phyloP scores from a whole-genome alignment of 2,329 filamentous ascomycete species.

The Monosporascus ibericus region DNA sequence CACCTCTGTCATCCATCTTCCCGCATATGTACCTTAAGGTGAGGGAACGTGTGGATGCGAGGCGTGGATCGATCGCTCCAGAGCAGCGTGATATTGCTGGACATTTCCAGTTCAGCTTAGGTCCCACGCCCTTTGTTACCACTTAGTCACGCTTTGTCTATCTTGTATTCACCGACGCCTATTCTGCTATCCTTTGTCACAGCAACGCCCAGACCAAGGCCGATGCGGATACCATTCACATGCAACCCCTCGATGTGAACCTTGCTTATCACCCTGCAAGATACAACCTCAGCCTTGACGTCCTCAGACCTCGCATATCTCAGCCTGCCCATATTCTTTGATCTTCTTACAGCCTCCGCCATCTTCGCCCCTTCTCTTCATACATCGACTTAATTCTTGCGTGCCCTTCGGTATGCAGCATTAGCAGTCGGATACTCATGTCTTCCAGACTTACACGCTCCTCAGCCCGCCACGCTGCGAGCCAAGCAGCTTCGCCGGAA shows the following conservation, averaged over 20 bases:
- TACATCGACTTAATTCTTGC: slow-evolving; percentile 6
- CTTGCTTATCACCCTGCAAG: not conserved
- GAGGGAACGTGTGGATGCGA: not conserved
- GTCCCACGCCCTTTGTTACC: not conserved
- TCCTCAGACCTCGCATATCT: not conserved
- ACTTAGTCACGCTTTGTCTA: not conserved
- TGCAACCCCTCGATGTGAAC: not conserved
- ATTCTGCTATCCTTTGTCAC: not conserved
- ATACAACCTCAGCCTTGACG: not conserved
- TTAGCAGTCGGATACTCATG: slow-evolving; percentile 61
- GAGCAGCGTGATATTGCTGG: not conserved
- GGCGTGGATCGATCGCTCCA: not conserved
- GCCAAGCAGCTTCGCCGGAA: slow-evolving; percentile 43
- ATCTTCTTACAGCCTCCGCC: not conserved
- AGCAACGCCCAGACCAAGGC: not conserved
- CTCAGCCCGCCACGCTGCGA: slow-evolving; percentile 82
- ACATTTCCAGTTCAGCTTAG: not conserved
- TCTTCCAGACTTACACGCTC: slow-evolving; percentile 95
- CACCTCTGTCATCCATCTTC: not conserved
- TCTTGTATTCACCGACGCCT: not conserved
- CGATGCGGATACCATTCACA: too few relatives aligned
- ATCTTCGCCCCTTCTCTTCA: slow-evolving; percentile 2
- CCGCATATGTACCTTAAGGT: not conserved
- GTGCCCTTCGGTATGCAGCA: slow-evolving; percentile 9
- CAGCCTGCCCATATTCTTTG: not conserved